phyloP scores from a whole-genome alignment of 1,139 yeast species.

The Kodamaea derodonti region DNA sequence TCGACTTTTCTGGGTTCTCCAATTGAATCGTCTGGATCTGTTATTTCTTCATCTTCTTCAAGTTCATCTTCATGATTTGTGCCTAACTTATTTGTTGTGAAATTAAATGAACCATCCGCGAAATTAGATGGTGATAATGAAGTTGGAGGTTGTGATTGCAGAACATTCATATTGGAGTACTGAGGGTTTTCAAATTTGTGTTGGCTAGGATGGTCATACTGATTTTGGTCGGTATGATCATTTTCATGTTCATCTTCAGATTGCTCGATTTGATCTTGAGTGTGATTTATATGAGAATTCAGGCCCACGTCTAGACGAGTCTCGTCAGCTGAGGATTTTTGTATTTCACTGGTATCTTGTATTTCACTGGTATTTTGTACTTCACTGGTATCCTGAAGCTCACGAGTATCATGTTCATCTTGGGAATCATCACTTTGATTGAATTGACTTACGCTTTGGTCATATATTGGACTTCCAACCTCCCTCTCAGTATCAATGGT shows the following conservation, averaged over 20 bases:
- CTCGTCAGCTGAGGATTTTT: constrained; percentile 3
- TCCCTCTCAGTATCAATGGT: not conserved
- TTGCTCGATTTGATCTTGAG: constrained; percentile 1
- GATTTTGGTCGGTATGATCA: not conserved
- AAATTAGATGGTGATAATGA: not conserved
- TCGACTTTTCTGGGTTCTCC: no score
- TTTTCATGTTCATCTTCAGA: not conserved
- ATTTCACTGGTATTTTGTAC: constrained; percentile 6
- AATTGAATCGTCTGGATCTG: constrained; percentile 4
- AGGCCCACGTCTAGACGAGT: not conserved
- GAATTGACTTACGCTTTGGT: not conserved
- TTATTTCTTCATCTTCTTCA: not conserved
- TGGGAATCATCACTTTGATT: not conserved
- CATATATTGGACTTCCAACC: not conserved
- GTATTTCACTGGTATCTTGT: constrained; percentile 3
- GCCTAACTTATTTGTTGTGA: constrained; percentile 1
- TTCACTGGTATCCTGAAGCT: constrained; percentile 6
- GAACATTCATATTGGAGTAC: not conserved
- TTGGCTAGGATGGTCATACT: not conserved
- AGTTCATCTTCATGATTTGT: constrained; percentile 3
- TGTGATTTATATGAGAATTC: not conserved
- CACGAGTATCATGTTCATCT: constrained; percentile 4
- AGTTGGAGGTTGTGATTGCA: not conserved
- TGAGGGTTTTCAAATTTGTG: not conserved
- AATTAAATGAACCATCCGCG: not conserved